A percentile compares a stretch with the other conserved stretches of the same genome.
Evolutionary conservation across 305 asterid species (phyloP).

Genomic region (Withania somnifera): DNA sequence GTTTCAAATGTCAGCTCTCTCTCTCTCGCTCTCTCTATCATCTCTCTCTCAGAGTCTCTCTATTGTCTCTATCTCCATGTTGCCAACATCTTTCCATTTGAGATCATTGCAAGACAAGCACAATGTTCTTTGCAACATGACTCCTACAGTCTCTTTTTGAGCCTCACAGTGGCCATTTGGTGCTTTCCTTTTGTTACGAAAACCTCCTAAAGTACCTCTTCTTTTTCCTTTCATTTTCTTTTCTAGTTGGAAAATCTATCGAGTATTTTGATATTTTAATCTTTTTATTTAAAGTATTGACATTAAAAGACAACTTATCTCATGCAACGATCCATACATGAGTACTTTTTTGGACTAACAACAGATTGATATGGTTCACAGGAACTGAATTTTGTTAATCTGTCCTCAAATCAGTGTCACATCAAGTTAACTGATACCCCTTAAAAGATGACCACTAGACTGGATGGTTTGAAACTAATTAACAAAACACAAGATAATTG

Average conservation of each 20-base stretch:
- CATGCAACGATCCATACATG: background rate
- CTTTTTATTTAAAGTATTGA: background rate
- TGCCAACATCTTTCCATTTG: background rate
- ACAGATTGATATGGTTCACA: background rate
- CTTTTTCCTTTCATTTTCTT: background rate
- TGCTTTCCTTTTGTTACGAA: background rate
- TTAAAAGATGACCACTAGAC: background rate
- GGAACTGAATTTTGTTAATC: background rate
- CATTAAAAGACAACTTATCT: background rate
- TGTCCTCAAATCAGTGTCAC: background rate
- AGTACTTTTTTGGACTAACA: background rate
- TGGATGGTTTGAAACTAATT: background rate
- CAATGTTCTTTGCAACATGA: background rate
- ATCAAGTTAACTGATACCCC: background rate
- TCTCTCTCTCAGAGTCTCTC: background rate
- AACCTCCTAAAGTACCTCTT: background rate
- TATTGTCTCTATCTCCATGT: background rate
- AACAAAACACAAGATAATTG: background rate
- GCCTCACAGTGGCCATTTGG: background rate
- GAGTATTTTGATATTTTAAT: background rate
- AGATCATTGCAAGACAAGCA: background rate
- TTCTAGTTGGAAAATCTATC: background rate
- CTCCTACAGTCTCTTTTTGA: background rate
- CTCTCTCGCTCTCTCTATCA: too few relatives aligned
- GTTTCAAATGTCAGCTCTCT: background rate